phyloP scores from a whole-genome alignment of 139 green algal species.

The Auxenochlorella pyrenoidosa region DNA sequence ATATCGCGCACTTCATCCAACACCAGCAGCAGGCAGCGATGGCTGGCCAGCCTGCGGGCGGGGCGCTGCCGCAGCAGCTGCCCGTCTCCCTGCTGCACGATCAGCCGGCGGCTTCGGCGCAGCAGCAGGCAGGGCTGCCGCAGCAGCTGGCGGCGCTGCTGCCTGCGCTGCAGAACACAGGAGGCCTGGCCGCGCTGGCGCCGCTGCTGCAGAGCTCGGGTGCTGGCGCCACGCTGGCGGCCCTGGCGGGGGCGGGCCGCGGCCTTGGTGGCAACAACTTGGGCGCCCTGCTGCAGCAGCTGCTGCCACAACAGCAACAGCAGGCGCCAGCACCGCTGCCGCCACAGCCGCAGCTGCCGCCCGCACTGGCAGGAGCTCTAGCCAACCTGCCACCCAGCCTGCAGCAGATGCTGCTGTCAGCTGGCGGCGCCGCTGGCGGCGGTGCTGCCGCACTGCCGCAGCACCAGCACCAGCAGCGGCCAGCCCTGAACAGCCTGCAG shows the following conservation, averaged over 20 bases:
- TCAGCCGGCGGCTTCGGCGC: neutral
- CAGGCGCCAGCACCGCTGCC: neutral
- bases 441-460: neutral
- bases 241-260: conserved; percentile 1
- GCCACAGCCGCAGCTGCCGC: neutral
- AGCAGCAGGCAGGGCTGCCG: neutral
- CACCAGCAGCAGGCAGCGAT: conserved; percentile 46
- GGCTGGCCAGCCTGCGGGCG: conserved; percentile 24
- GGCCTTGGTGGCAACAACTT: neutral
- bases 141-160: neutral
- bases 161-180: neutral
- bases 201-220: conserved; percentile 1
- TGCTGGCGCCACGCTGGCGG: neutral
- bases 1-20: conserved; percentile 77
- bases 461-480: neutral
- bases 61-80: neutral
- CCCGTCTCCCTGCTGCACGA: neutral
- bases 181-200: conserved; percentile 17
- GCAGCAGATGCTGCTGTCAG: neutral
- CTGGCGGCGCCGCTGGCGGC: neutral
- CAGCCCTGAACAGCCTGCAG: neutral
- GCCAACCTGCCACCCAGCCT: conserved; percentile 2
- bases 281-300: conserved; percentile 1
- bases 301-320: conserved; percentile 2
- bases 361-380: neutral